A percentile compares a stretch with the other conserved stretches of the same genome.
Evolutionary conservation across 768 basidiomycete species (phyloP).

Genomic region (Leccinum imitatum): DNA sequence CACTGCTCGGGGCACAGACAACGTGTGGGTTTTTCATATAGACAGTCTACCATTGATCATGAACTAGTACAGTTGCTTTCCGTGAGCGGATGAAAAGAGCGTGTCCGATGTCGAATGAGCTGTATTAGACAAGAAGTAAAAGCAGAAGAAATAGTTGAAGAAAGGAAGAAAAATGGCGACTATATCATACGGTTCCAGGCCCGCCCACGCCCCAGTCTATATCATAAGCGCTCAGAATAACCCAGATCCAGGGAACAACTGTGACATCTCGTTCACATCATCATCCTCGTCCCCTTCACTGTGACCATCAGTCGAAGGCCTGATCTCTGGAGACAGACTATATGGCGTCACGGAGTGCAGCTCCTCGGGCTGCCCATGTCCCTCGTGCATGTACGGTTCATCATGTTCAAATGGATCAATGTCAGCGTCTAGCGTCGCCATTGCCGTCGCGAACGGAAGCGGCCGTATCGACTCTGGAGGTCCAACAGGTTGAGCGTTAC

Average conservation of each 20-base stretch:
- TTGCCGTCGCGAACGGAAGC: constrained; percentile 12
- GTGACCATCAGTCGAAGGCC: constrained; percentile 7
- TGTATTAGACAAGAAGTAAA: not conserved
- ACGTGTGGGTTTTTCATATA: no score
- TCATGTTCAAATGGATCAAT: constrained; percentile 34
- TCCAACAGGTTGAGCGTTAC: constrained; percentile 3
- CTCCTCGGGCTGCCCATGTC: constrained; percentile 8
- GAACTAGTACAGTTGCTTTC: no score
- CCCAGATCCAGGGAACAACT: constrained; percentile 44
- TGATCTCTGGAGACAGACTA: constrained; percentile 28
- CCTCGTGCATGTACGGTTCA: constrained; percentile 28
- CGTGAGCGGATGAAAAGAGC: not conserved
- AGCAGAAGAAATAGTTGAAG: not conserved
- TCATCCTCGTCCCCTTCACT: constrained; percentile 24
- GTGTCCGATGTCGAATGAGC: not conserved
- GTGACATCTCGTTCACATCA: constrained; percentile 34
- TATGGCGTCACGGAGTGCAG: constrained; percentile 23
- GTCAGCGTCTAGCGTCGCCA: constrained; percentile 28
- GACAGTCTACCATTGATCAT: no score
- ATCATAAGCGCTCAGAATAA: constrained; percentile 31
- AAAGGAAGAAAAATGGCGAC: not conserved
- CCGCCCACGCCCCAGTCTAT: not conserved
- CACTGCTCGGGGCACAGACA: no score
- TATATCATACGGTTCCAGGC: not conserved
- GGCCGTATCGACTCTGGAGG: constrained; percentile 17